Percentiles rank a stretch among this genome's conserved stretches.
Conservation (phyloP, 768 basidiomycete species). For the Tricholoma sp. region DNA sequence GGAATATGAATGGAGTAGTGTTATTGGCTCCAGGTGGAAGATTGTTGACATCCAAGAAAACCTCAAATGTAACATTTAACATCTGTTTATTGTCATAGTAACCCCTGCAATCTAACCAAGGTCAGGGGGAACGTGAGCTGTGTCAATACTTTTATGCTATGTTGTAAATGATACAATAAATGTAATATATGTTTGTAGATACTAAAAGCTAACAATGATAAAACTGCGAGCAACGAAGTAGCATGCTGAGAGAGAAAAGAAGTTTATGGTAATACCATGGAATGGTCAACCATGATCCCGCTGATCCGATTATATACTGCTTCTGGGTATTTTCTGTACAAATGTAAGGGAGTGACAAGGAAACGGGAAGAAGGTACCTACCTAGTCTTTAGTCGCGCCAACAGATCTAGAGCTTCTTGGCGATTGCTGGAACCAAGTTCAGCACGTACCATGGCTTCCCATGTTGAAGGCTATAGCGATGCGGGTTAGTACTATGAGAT, state of each 20-base stretch:
- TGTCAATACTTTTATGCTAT: no score
- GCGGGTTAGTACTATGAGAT: conserved; percentile 2
- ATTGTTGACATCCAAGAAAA: conserved; percentile 8
- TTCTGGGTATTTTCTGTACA: conserved; percentile 61
- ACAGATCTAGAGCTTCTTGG: conserved; percentile 59
- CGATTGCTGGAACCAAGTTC: conserved; percentile 79
- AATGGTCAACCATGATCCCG: conserved; percentile 73
- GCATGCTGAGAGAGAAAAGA: background rate
- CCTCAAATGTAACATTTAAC: no score
- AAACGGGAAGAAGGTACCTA: conserved; percentile 25
- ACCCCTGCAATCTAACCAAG: no score
- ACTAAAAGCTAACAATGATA: background rate
- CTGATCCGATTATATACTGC: conserved; percentile 78
- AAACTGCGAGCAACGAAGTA: background rate
- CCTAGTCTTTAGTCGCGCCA: conserved; percentile 72
- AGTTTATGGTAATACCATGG: conserved; percentile 36
- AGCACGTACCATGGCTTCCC: conserved; percentile 93
- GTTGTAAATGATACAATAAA: no score
- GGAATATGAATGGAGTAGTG: conserved; percentile 18
- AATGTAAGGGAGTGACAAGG: background rate
- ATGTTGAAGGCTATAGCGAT: conserved; percentile 70
- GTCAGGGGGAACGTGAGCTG: no score
- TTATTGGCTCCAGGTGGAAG: conserved; percentile 15
- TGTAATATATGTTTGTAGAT: no score
- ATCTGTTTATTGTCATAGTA: no score